Conservation (phyloP, 169 alveolate genomes). For the Plasmodium gonderi region DNA sequence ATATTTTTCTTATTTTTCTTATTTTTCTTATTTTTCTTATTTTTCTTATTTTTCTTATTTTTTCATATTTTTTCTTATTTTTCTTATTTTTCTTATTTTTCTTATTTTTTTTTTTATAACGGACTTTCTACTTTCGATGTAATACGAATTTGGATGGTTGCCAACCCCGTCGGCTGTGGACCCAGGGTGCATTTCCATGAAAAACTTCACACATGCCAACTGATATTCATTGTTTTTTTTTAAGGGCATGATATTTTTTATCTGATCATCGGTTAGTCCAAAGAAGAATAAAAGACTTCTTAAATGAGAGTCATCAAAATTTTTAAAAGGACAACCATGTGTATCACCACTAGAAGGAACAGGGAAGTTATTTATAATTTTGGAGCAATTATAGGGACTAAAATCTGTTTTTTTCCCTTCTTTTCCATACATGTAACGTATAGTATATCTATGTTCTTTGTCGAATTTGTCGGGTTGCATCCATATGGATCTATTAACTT, state of each 20-base stretch:
- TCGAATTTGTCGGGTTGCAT: constrained; percentile 88
- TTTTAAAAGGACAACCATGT: constrained; percentile 96
- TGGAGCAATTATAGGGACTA: constrained; percentile 92
- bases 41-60: no score
- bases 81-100: no score
- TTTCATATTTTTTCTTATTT: no score
- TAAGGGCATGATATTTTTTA: constrained; percentile 81
- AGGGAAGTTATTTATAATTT: constrained; percentile 90
- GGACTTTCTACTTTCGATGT: constrained; percentile 81
- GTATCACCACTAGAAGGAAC: constrained; percentile 90
- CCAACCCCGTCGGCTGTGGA: constrained; percentile 92
- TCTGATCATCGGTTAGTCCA: constrained; percentile 77
- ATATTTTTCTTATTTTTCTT: no score
- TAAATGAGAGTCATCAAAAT: constrained; percentile 74
- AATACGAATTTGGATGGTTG: constrained; percentile 91
- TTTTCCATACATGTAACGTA: constrained; percentile 94
- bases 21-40: not conserved
- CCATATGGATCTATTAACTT: constrained; percentile 89
- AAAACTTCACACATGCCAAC: constrained; percentile 89
- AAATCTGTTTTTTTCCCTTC: constrained; percentile 94
- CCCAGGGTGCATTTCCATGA: constrained; percentile 88
- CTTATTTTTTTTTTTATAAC: no score
- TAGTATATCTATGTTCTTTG: constrained; percentile 92
- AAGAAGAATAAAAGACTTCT: constrained; percentile 66
- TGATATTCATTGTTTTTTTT: constrained; percentile 87